Conservation (phyloP, 2,329 filamentous ascomycete species). For the Pseudogymnoascus sp. region DNA sequence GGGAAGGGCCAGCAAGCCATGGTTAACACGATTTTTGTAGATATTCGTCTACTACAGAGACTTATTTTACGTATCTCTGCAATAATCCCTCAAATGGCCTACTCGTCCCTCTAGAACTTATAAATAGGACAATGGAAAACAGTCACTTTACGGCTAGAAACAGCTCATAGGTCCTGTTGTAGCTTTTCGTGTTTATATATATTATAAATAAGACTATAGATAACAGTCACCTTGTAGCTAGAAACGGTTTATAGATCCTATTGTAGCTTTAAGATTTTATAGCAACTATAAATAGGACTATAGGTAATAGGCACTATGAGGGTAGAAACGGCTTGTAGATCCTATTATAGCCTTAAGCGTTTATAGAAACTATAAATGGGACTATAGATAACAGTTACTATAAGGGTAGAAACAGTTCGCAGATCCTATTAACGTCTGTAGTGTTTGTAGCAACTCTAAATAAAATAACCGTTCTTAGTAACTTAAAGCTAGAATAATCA, state of each 20-base stretch:
- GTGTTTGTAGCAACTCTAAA: background rate
- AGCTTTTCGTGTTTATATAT: background rate
- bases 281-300: background rate
- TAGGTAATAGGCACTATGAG: background rate
- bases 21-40: background rate
- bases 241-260: background rate
- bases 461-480: background rate
- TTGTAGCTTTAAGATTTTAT: background rate
- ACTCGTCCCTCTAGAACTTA: background rate
- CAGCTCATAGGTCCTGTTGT: background rate
- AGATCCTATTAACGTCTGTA: background rate
- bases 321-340: background rate
- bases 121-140: no score
- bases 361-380: background rate
- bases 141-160: background rate
- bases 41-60: background rate
- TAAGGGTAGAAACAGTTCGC: background rate
- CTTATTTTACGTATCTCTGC: background rate
- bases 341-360: background rate
- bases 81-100: background rate
- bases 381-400: background rate
- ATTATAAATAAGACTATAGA: background rate
- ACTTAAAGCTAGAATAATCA: background rate
- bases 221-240: background rate
- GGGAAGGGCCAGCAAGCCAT: background rate